Evolutionary conservation across 257 asterid species (phyloP).

Genomic region (Asclepias syriaca): DNA sequence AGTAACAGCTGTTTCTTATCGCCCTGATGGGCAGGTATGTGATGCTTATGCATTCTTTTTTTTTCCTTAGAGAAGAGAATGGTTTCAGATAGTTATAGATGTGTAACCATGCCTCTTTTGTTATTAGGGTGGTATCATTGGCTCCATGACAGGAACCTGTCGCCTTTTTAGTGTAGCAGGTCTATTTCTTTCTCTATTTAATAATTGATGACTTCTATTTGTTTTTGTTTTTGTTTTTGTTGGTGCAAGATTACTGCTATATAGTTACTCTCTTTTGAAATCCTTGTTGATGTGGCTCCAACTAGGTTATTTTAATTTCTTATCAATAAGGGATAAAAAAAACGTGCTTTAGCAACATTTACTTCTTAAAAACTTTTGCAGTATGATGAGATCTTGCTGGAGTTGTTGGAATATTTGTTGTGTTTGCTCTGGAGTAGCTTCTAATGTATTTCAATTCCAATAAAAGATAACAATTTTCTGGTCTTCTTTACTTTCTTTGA

Average conservation of each 20-base stretch:
- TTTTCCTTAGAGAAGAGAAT: background rate
- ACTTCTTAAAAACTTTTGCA: background rate
- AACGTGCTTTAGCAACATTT: background rate
- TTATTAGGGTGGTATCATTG: conserved; percentile 73
- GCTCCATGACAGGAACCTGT: conserved; percentile 70
- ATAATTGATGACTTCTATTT: too few relatives aligned
- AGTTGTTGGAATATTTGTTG: background rate
- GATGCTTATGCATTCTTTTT: conserved; percentile 5
- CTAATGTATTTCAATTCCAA: background rate
- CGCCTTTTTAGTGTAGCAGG: conserved; percentile 68
- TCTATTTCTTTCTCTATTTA: conserved; percentile 17
- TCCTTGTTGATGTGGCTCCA: background rate
- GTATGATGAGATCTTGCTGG: background rate
- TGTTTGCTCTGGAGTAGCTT: background rate
- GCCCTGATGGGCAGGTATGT: conserved; percentile 81
- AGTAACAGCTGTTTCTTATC: conserved; percentile 79
- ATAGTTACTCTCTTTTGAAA: background rate
- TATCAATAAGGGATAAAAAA: background rate
- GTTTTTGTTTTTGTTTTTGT: too few relatives aligned
- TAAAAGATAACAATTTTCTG: background rate
- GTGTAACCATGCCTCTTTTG: conserved; percentile 17
- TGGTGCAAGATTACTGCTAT: background rate
- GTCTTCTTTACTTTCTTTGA: background rate
- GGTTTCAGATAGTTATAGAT: background rate
- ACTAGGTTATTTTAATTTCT: background rate